Percentiles rank a stretch among this genome's conserved stretches.
Evolutionary conservation across 2,329 filamentous ascomycete genomes (phyloP).

Genomic region (Phyllosticta citriasiana): DNA sequence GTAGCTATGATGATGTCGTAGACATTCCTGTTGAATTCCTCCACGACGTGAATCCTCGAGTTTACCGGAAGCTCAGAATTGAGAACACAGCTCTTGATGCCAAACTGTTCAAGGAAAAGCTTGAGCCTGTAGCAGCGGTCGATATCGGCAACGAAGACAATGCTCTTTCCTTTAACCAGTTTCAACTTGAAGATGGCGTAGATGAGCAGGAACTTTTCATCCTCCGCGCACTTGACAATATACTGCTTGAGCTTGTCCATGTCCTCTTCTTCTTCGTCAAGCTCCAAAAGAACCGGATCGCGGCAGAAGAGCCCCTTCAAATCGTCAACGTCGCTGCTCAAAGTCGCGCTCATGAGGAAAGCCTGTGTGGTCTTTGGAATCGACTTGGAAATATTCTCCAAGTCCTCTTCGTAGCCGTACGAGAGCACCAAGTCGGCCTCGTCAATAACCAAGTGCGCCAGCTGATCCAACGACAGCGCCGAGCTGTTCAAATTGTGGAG

Average conservation of each 20-base stretch:
- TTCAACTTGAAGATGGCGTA: conserved; percentile 95
- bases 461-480: conserved; percentile 57
- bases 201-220: conserved; percentile 87
- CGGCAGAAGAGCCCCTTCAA: conserved; percentile 79
- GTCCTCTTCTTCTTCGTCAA: conserved; percentile 73
- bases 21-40: conserved; percentile 92
- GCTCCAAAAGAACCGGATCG: conserved; percentile 66
- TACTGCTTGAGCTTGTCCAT: conserved; percentile 75
- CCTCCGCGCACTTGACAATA: conserved; percentile 85
- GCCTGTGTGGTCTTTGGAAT: conserved; percentile 82
- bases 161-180: conserved; percentile 84
- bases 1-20: conserved; percentile 98
- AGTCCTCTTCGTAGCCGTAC: conserved; percentile 87
- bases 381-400: conserved; percentile 66
- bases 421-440: conserved; percentile 90
- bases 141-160: conserved; percentile 75
- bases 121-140: conserved; percentile 88
- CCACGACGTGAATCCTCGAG: conserved; percentile 83
- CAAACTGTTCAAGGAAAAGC: conserved; percentile 93
- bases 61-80: conserved; percentile 94
- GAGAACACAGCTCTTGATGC: conserved; percentile 82
- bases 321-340: conserved; percentile 77
- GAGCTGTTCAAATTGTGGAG: conserved; percentile 66
- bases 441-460: conserved; percentile 78
- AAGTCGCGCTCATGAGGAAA: conserved; percentile 85